phyloP scores from a whole-genome alignment of 2,329 filamentous ascomycete genomes.

The Monosporascus sp. region DNA sequence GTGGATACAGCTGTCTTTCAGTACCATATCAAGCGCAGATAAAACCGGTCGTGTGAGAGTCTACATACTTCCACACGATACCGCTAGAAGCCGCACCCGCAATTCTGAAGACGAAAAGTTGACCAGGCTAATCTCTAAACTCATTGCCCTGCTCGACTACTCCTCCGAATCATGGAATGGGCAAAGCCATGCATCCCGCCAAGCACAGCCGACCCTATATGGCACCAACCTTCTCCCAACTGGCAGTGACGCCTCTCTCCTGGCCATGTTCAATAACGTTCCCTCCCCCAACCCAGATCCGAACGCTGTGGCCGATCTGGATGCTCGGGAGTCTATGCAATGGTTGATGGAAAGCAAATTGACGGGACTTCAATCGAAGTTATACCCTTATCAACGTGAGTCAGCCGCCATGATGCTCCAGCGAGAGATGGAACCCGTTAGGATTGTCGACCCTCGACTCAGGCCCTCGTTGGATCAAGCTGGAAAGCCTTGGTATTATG shows the following conservation, averaged over 20 bases:
- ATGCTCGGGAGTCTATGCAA: conserved; percentile 48
- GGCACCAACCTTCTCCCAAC: conserved; percentile 26
- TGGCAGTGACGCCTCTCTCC: conserved; percentile 47
- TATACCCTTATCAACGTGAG: conserved; percentile 75
- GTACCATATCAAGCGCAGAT: conserved; percentile 12
- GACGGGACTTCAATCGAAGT: conserved; percentile 53
- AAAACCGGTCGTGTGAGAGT: conserved; percentile 41
- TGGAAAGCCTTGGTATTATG: conserved; percentile 63
- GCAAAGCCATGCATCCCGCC: conserved; percentile 10
- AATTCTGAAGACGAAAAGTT: conserved; percentile 42
- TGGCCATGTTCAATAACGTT: conserved; percentile 68
- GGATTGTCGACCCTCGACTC: conserved; percentile 69
- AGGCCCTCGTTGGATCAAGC: conserved; percentile 54
- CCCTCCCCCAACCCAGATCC: conserved; percentile 61
- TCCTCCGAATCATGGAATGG: conserved; percentile 53
- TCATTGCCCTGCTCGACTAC: conserved; percentile 53
- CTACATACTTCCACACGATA: conserved; percentile 62
- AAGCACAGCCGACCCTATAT: conserved; percentile 7
- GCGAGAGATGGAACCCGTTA: conserved; percentile 62
- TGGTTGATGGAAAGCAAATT: conserved; percentile 49
- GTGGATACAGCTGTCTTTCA: conserved; percentile 43
- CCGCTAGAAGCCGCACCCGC: conserved; percentile 44
- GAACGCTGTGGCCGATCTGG: conserved; percentile 40
- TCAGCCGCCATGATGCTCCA: conserved; percentile 82
- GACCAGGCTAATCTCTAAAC: conserved; percentile 36